Evolutionary conservation across 176 grass and related monocot species (phyloP).

Genomic region (Urochloa ruziziensis): DNA sequence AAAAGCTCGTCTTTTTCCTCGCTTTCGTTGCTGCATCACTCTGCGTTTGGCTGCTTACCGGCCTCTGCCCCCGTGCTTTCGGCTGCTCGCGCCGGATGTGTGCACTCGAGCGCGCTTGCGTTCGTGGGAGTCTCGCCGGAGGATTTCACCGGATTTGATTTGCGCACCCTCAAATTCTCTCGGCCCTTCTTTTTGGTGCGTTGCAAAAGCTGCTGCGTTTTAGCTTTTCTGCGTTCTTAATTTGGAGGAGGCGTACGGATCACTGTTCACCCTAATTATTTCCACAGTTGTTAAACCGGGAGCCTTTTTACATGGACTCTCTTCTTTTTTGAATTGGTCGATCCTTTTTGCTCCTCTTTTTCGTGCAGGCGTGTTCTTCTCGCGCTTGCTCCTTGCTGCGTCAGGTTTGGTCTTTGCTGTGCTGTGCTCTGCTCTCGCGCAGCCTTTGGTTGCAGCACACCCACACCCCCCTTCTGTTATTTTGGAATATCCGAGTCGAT

Average conservation of each 20-base stretch:
- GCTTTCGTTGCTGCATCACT: neutral
- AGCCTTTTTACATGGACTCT: neutral
- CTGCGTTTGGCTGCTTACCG: neutral
- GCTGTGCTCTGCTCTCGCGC: constrained; percentile 10
- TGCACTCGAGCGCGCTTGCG: neutral
- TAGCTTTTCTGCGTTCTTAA: constrained; percentile 46
- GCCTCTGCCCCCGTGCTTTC: too few relatives aligned
- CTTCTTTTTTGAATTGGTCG: constrained; percentile 21
- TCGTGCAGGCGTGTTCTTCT: neutral
- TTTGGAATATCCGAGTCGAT: constrained; percentile 3
- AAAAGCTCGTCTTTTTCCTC: neutral
- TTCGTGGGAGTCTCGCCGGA: neutral
- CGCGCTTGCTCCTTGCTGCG: neutral
- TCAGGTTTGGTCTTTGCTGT: neutral
- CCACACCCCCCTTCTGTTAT: neutral
- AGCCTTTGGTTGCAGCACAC: constrained; percentile 11
- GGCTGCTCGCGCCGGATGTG: too few relatives aligned
- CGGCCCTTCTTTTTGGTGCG: neutral
- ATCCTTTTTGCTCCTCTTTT: constrained; percentile 3
- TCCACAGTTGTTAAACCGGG: constrained; percentile 8
- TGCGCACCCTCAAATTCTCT: constrained; percentile 24
- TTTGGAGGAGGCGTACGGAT: constrained; percentile 41
- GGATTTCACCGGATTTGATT: constrained; percentile 43
- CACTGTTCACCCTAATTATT: constrained; percentile 22
- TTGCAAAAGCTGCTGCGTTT: constrained; percentile 39